Conservation (phyloP, 2,329 filamentous ascomycete genomes). For the Diaporthe sp. region DNA sequence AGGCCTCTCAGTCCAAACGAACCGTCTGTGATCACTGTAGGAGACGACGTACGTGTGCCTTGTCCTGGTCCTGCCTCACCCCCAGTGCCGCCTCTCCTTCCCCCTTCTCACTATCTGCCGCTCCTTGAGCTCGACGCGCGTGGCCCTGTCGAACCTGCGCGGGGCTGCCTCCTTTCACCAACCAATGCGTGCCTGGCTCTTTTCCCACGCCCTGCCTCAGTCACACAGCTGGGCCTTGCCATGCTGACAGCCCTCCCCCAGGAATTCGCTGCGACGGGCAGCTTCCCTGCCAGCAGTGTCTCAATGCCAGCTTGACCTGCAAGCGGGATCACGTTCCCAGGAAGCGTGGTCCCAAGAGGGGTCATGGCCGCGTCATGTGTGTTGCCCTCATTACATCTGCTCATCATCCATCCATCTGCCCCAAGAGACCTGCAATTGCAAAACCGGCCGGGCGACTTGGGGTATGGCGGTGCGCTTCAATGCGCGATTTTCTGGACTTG, state of each 20-base stretch:
- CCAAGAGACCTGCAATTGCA: not conserved
- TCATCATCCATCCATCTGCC: not conserved
- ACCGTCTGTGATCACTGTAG: constrained; percentile 63
- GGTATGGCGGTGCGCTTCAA: not conserved
- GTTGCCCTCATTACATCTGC: constrained; percentile 1
- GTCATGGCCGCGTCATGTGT: constrained; percentile 71
- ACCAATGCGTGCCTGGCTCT: constrained; percentile 30
- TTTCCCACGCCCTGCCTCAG: constrained; percentile 38
- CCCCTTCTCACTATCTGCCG: constrained; percentile 28
- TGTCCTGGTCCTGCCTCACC: constrained; percentile 35
- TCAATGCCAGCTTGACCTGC: constrained; percentile 70
- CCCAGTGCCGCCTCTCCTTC: constrained; percentile 23
- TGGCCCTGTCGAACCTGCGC: not conserved
- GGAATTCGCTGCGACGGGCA: constrained; percentile 62
- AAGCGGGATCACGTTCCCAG: constrained; percentile 75
- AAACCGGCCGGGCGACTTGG: not conserved
- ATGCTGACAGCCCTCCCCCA: constrained; percentile 43
- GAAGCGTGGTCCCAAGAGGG: constrained; percentile 75
- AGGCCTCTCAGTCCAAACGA: constrained; percentile 47
- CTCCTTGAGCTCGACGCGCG: not conserved
- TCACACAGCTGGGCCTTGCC: not conserved
- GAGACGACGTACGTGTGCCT: constrained; percentile 54
- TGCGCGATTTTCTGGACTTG: not conserved
- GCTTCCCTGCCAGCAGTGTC: constrained; percentile 72
- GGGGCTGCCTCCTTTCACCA: not conserved